Evolutionary conservation across 192 early-diverging fungal species (phyloP).

Genomic region (Obelidium mucronatum): DNA sequence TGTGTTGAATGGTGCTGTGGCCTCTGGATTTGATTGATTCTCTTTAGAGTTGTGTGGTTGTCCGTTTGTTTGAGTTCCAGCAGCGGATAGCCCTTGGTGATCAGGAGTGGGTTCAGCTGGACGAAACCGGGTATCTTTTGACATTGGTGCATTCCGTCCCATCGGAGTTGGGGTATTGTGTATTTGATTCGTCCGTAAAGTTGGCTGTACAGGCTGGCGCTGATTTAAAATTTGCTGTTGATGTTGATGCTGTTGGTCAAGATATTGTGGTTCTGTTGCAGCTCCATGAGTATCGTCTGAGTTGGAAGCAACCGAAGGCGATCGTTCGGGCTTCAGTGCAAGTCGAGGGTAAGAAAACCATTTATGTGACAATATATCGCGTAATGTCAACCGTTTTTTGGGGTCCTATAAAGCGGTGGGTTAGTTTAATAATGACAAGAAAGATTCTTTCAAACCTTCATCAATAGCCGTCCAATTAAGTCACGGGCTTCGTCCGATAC

Average conservation of each 20-base stretch:
- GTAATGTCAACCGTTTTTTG: slow-evolving; percentile 54
- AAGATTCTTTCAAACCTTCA: slow-evolving; percentile 47
- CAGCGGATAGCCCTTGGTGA: too few relatives aligned
- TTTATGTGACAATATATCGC: slow-evolving; percentile 58
- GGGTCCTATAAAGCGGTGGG: slow-evolving; percentile 56
- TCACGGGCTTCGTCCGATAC: slow-evolving; percentile 61
- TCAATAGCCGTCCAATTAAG: slow-evolving; percentile 62
- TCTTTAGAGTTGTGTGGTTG: too few relatives aligned
- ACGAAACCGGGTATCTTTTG: neutral
- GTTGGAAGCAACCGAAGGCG: too few relatives aligned
- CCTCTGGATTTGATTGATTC: neutral
- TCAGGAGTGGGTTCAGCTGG: neutral
- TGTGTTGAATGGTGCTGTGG: slow-evolving; percentile 49
- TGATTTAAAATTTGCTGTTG: neutral
- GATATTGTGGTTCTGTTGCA: neutral
- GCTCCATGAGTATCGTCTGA: too few relatives aligned
- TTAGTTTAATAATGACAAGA: neutral
- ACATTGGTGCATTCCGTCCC: neutral
- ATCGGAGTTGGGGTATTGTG: neutral
- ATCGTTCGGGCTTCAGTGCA: slow-evolving; percentile 10
- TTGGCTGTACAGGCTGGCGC: neutral
- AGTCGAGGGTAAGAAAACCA: slow-evolving; percentile 41
- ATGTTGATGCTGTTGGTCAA: neutral
- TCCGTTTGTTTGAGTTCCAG: too few relatives aligned
- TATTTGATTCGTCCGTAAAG: neutral